Base-by-base conservation (phyloP, 208 protist genomes). In the Acanthamoeba lenticulata region DNA sequence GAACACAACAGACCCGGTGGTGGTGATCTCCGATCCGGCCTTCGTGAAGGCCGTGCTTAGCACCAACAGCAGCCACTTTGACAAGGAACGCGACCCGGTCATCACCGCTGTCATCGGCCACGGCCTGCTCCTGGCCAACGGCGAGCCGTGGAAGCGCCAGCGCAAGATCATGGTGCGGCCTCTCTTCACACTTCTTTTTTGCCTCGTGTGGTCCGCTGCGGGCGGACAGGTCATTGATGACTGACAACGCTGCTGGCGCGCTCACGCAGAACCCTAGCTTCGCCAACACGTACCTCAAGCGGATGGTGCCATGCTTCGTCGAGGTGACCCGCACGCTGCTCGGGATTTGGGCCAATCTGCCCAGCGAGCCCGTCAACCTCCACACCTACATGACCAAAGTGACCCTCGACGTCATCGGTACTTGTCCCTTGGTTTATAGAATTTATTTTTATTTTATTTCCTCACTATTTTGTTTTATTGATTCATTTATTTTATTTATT, bases 11-110 rank as follows among this genome's bases (percentile, higher is more conserved):
- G 69, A 89, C 47, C 79, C 79, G 36, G 79, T 89, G 29, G 79
- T 89, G n/a, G 79, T 62, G n/a, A 89, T 89, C 79, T 89, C 79
- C 49, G 79, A 89, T n/a, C 79, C 79, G n/a, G 79, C n/a, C 11
- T 42, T 65, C 11, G 79, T 89, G 7, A 89, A 89, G 47, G n/a
- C 42, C 29, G 49, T 89, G 45, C 79, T 89, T 6, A 89, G 27
- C 36, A 89, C 79, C 2, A 89, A 89, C 45, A 89, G 79, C 79
- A 27, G 49, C 45, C 42, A 89, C 36, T 89, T 44, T 40, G 45
- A 52, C 42, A 89, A 89, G 49, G 79, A 89, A 6, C 40, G 79
- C 15, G 79, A 89, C 34, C 79, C 79, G n/a, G 79, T 89, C 79
- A 89, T 89, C 45, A 89, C 49, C 15, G 79, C 42, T 3, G 79